A percentile compares a stretch with the other conserved stretches of the same genome.
Conservation (phyloP, 2,329 filamentous ascomycete species). For the Epichloe typhina region DNA sequence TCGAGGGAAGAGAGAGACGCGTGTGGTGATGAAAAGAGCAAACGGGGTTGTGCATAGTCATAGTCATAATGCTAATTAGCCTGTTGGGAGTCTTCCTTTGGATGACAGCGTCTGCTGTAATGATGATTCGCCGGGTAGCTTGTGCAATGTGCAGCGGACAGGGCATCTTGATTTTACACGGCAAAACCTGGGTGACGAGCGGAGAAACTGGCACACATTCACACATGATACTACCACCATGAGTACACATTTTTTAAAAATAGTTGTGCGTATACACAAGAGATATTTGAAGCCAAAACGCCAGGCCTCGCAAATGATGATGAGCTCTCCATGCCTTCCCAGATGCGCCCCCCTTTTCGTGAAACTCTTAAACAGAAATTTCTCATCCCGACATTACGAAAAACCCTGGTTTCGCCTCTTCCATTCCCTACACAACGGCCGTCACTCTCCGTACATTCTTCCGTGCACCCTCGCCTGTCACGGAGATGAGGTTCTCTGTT, state of each 20-base stretch:
- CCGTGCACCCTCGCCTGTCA: constrained; percentile 73
- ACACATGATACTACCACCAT: no score
- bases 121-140: not conserved
- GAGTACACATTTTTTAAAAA: no score
- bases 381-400: not conserved
- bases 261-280: no score
- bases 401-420: no score
- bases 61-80: no score
- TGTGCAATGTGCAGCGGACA: not conserved
- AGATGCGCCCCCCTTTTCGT: not conserved
- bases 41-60: no score
- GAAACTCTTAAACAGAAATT: not conserved
- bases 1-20: constrained; percentile 51
- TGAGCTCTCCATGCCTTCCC: not conserved
- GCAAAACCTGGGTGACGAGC: no score
- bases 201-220: no score
- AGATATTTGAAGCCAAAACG: not conserved
- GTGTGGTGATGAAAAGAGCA: constrained; percentile 32
- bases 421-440: constrained; percentile 22
- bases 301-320: not conserved
- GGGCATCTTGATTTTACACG: no score
- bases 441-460: constrained; percentile 69
- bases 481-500: constrained; percentile 68
- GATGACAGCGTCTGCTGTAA: no score
- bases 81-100: no score